Evolutionary conservation across 257 asterid species (phyloP).

Genomic region (Craterostigma plantagineum): DNA sequence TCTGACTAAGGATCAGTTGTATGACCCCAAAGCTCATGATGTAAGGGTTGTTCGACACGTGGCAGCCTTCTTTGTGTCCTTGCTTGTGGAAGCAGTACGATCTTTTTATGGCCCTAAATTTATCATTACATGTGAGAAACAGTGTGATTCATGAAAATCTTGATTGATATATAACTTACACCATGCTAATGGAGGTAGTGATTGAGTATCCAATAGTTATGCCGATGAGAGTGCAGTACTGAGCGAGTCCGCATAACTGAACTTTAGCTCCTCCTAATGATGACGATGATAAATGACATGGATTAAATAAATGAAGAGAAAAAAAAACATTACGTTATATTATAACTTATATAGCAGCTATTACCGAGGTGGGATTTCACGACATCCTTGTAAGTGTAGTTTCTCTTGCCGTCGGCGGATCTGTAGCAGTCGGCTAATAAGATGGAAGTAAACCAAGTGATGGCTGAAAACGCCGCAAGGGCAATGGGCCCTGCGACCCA

Average conservation of each 20-base stretch:
- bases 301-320: too few relatives aligned
- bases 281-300: too few relatives aligned
- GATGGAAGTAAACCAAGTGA: slow-evolving; percentile 67
- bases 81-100: slow-evolving; percentile 63
- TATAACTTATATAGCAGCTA: too few relatives aligned
- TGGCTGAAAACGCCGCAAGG: slow-evolving; percentile 47
- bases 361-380: slow-evolving; percentile 63
- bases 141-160: neutral
- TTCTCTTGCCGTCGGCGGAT: slow-evolving; percentile 63
- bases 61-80: slow-evolving; percentile 33
- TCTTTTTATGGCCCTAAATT: slow-evolving; percentile 40
- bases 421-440: slow-evolving; percentile 62
- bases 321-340: too few relatives aligned
- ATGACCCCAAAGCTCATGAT: slow-evolving; percentile 53
- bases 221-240: slow-evolving; percentile 43
- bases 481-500: slow-evolving; percentile 82
- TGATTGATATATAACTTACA: too few relatives aligned
- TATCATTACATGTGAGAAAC: too few relatives aligned
- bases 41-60: slow-evolving; percentile 29
- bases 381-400: slow-evolving; percentile 69
- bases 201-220: slow-evolving; percentile 63
- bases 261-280: slow-evolving; percentile 37
- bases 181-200: slow-evolving; percentile 64
- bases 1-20: slow-evolving; percentile 65
- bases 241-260: slow-evolving; percentile 51